Evolutionary conservation across 306 rosid species (phyloP), one percentile per base, ranked within the genome.

Genomic region (Vigna unguiculata): DNA sequence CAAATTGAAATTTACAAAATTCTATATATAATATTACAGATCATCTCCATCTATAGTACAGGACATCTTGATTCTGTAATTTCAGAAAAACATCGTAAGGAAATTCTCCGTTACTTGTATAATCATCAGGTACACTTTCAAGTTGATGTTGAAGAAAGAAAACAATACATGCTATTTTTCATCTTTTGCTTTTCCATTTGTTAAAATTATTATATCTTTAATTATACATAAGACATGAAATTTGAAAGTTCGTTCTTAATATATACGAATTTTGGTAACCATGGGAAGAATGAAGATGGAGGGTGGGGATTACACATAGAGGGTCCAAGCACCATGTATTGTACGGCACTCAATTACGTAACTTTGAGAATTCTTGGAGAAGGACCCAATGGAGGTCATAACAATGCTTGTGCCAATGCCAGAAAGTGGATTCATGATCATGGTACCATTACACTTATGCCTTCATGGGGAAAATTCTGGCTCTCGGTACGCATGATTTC

Each of bases 351-450:
- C 0, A 53, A 59, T 7, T 59, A 59, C 3, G 15, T 59, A 28
- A 14, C 43, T 12, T 28, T 59, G 66, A 41, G 66, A 59, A 59
- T 59, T 59, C 66, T 59, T 30, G 66, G 66, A 28, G 66, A 59
- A 59, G 43, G 48, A 0, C 48, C 69, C 4, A 62, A 62, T 62
- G 69, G 48, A 16, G 48, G 69, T n/a, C 51, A 51, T 36, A 69
- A 86, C 61, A 52, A 86, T 61, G 89, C 90, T 41, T 88, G 92
- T 64, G 80, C 72, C 8, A 84, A 81, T 79, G 96, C 85, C 0
- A 72, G 88, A 28, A 83, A 83, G 25, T 88, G 96, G 96, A 90
- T 90, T 59, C 90, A 70, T 79, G 84, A 88, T 77, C 93, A 88
- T 19, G 96, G 90, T 17, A 66, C 88, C 9, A 84, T 22, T 0